Conservation (phyloP, 148 eudicot genomes). For the Mesembryanthemum crystallinum region DNA sequence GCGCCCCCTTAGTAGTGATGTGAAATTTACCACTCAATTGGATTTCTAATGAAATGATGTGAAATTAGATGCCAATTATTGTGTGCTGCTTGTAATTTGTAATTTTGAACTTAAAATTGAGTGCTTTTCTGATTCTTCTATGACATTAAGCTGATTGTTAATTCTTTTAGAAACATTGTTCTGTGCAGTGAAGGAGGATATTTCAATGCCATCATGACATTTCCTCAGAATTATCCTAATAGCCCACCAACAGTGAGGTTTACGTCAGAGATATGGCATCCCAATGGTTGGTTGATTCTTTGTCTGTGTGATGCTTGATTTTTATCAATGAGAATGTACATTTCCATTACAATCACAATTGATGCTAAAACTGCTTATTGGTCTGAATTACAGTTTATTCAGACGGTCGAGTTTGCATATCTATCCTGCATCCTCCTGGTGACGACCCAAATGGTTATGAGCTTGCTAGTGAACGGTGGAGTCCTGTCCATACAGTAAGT, state of each 20-base stretch:
- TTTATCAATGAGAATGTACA: neutral
- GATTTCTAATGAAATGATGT: neutral
- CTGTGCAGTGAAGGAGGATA: conserved; percentile 65
- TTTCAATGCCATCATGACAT: conserved; percentile 72
- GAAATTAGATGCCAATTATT: neutral
- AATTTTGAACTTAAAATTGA: neutral
- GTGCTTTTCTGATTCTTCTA: too few species aligned
- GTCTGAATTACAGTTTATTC: conserved; percentile 53
- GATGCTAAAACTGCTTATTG: conserved; percentile 1
- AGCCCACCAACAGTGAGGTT: conserved; percentile 74
- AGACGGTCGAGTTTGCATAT: conserved; percentile 94
- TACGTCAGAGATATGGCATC: conserved; percentile 81
- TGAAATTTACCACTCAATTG: neutral
- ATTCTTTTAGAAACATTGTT: conserved; percentile 11
- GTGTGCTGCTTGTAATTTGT: conserved; percentile 1
- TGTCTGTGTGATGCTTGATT: neutral
- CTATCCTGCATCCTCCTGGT: conserved; percentile 98
- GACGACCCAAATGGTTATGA: conserved; percentile 99
- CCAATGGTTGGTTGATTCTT: conserved; percentile 50
- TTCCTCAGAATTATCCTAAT: conserved; percentile 65
- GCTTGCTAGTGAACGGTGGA: conserved; percentile 99
- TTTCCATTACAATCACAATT: neutral
- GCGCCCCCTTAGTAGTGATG: too few species aligned
- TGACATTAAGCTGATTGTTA: neutral
- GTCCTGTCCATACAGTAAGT: conserved; percentile 96